These are phyloP conservation scores for Stagonosporopsis cucurbitacearum DNA, from an alignment of 2,329 filamentous ascomycete species.

Conservation along the genomic window DNA sequence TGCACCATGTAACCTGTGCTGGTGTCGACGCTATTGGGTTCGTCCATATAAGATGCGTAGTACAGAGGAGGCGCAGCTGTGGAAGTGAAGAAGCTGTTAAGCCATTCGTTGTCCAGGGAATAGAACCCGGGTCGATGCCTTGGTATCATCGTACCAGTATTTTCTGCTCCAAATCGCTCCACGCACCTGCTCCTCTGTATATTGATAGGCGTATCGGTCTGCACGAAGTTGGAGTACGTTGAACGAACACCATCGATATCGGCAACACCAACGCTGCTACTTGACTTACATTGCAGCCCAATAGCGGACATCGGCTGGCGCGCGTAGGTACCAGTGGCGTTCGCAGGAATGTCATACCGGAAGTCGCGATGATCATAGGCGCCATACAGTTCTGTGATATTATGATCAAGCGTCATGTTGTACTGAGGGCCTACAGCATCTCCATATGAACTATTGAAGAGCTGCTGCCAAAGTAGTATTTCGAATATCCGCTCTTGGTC, in stretches of 20 bases:
- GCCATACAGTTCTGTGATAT: neutral
- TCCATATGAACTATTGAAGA: neutral
- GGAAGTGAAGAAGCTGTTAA: slow-evolving; percentile 9
- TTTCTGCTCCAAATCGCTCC: slow-evolving; percentile 1
- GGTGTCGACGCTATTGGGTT: neutral
- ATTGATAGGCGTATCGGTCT: slow-evolving; percentile 13
- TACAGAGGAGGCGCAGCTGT: slow-evolving; percentile 4
- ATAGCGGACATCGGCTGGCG: slow-evolving; percentile 13
- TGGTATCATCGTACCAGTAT: neutral
- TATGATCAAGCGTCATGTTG: neutral
- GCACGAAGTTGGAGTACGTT: slow-evolving; percentile 16
- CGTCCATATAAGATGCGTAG: slow-evolving; percentile 4
- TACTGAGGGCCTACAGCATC: neutral
- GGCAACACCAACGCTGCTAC: slow-evolving; percentile 18
- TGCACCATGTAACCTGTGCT: neutral
- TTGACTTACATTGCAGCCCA: slow-evolving; percentile 13
- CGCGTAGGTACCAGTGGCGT: neutral
- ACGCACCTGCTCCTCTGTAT: neutral
- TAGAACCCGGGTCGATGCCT: neutral
- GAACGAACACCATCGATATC: slow-evolving; percentile 12
- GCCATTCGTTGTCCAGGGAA: neutral
- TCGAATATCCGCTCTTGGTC: neutral
- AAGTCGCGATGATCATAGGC: neutral
- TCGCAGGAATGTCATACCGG: neutral
- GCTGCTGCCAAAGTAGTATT: neutral